phyloP scores from a whole-genome alignment of 2,329 filamentous ascomycete species.

The Amesomyces nigricolor region DNA sequence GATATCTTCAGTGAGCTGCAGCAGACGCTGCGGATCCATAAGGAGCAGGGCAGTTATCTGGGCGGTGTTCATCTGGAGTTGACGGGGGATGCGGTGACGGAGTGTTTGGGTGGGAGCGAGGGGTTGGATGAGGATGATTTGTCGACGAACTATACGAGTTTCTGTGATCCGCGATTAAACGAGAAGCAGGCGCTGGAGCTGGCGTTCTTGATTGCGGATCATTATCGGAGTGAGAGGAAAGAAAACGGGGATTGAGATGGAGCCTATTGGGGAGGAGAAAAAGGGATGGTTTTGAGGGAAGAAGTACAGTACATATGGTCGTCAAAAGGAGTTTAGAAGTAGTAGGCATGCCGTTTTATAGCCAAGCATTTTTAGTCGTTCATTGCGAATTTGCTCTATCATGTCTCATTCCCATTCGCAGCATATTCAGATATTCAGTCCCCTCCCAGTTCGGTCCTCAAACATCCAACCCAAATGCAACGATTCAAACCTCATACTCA shows the following conservation, averaged over 20 bases:
- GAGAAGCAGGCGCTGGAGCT: slow-evolving; percentile 97
- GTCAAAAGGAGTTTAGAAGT: too few relatives aligned
- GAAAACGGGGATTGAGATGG: slow-evolving; percentile 4
- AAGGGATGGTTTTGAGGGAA: not conserved
- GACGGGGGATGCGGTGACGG: slow-evolving; percentile 92
- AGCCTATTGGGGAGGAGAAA: not conserved
- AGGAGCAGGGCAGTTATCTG: slow-evolving; percentile 75
- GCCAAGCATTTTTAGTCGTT: too few relatives aligned
- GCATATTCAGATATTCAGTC: too few relatives aligned
- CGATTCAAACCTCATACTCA: not conserved
- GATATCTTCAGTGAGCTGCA: slow-evolving; percentile 85
- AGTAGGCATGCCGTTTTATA: too few relatives aligned
- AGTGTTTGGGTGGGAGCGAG: slow-evolving; percentile 88
- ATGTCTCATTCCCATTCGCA: too few relatives aligned
- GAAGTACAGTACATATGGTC: too few relatives aligned
- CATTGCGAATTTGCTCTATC: too few relatives aligned
- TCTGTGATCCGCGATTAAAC: slow-evolving; percentile 91
- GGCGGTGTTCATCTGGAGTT: slow-evolving; percentile 93
- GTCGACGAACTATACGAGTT: slow-evolving; percentile 86
- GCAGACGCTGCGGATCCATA: slow-evolving; percentile 78
- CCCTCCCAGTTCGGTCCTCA: too few relatives aligned
- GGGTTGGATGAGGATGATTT: slow-evolving; percentile 83
- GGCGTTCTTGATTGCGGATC: slow-evolving; percentile 86
- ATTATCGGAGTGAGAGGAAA: slow-evolving; percentile 48
- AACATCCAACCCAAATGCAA: not conserved